Evolutionary conservation across 2,329 filamentous ascomycete species (phyloP).

Genomic region (Trichoderma atroviride): DNA sequence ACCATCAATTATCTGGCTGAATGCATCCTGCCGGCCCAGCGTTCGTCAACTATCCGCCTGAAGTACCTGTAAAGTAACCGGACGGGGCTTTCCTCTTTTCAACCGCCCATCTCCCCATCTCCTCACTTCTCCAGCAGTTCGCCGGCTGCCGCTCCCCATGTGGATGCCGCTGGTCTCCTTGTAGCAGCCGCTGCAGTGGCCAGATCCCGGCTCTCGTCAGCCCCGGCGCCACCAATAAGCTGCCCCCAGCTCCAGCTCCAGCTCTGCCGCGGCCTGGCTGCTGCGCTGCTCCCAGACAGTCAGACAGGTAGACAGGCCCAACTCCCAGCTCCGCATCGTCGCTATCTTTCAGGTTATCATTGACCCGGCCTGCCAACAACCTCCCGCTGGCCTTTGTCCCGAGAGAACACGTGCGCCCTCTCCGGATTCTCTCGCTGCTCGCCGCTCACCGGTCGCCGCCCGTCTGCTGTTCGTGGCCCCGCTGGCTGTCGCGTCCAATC

Average conservation of each 20-base stretch:
- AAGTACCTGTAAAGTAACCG: too few relatives aligned
- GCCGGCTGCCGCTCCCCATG: slow-evolving; percentile 4
- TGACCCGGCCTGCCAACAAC: slow-evolving; percentile 19
- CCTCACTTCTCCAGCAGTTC: not conserved
- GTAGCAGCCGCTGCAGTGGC: slow-evolving; percentile 11
- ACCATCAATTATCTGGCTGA: not conserved
- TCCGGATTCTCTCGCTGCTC: slow-evolving; percentile 5
- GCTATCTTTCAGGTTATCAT: slow-evolving; percentile 11
- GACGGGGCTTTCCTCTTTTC: not conserved
- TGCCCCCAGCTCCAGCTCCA: not conserved
- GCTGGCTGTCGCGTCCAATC: slow-evolving; percentile 7
- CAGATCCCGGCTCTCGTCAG: slow-evolving; percentile 20
- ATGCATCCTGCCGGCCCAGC: not conserved
- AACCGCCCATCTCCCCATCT: not conserved
- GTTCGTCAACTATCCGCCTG: not conserved
- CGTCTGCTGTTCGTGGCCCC: slow-evolving; percentile 1
- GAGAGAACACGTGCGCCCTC: slow-evolving; percentile 12
- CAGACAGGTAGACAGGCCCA: not conserved
- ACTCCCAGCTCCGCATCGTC: slow-evolving; percentile 21
- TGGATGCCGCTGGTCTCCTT: not conserved
- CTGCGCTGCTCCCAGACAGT: not conserved
- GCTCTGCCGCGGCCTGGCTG: slow-evolving; percentile 12
- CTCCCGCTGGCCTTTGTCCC: slow-evolving; percentile 22
- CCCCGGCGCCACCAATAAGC: slow-evolving; percentile 13
- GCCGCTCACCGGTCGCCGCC: slow-evolving; percentile 13